These are phyloP conservation scores for Fraxinus platypoda DNA, from an alignment of 305 asterid genomes.

Conservation along the genomic window DNA sequence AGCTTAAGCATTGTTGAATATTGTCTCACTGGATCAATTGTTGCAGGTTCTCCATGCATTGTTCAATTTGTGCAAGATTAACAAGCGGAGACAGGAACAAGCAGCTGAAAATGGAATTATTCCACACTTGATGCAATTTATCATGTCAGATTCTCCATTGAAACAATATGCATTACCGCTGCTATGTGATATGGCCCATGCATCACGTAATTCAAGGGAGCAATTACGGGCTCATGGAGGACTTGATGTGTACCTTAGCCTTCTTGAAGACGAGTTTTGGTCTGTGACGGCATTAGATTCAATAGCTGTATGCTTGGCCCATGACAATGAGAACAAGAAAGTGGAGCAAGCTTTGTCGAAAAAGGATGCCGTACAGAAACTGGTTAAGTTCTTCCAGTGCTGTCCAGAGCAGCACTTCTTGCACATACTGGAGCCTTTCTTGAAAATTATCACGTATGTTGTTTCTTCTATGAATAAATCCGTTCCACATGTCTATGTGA, in stretches of 20 bases:
- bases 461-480: conserved; percentile 12
- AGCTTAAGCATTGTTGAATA: conserved; percentile 16
- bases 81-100: conserved; percentile 98
- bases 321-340: conserved; percentile 87
- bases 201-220: conserved; percentile 96
- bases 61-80: conserved; percentile 97
- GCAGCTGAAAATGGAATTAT: conserved; percentile 99
- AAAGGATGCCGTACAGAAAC: conserved; percentile 90
- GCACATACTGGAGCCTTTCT: conserved; percentile 94
- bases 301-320: conserved; percentile 96
- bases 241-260: conserved; percentile 89
- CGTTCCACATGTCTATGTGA: neutral
- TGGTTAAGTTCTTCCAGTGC: conserved; percentile 88
- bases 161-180: conserved; percentile 91
- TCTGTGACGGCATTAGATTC: conserved; percentile 98
- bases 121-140: conserved; percentile 93
- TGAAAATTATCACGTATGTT: conserved; percentile 95
- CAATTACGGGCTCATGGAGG: conserved; percentile 99
- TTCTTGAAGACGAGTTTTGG: conserved; percentile 92
- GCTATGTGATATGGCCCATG: conserved; percentile 99
- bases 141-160: conserved; percentile 88
- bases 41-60: conserved; percentile 90
- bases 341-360: conserved; percentile 90
- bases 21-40: conserved; percentile 33
- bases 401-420: conserved; percentile 96